phyloP scores from a whole-genome alignment of 257 asterid species.

The Scutellaria minor region DNA sequence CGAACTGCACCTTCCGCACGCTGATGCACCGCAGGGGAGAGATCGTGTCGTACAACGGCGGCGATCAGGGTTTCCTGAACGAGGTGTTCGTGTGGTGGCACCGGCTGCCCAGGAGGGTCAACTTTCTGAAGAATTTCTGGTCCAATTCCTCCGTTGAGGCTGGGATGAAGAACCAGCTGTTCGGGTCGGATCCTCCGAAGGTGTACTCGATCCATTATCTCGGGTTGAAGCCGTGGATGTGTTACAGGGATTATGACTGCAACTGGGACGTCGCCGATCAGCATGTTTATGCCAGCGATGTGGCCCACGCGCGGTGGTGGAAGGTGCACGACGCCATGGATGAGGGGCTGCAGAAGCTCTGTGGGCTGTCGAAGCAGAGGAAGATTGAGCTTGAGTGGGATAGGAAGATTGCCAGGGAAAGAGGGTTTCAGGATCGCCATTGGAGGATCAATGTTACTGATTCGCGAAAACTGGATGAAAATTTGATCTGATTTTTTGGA shows the following conservation, averaged over 20 bases:
- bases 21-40: conserved; percentile 54
- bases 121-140: conserved; percentile 85
- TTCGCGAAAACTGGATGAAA: conserved; percentile 53
- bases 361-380: conserved; percentile 61
- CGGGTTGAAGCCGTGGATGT: conserved; percentile 85
- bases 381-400: conserved; percentile 66
- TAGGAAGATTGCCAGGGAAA: conserved; percentile 56
- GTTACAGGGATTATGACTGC: conserved; percentile 89
- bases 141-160: conserved; percentile 56
- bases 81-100: conserved; percentile 93
- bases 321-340: conserved; percentile 73
- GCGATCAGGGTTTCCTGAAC: conserved; percentile 86
- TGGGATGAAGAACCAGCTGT: conserved; percentile 61
- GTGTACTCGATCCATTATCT: conserved; percentile 72
- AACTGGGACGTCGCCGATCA: conserved; percentile 70
- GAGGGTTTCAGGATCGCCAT: conserved; percentile 56
- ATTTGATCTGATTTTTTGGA: conserved; percentile 31
- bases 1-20: conserved; percentile 74
- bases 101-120: conserved; percentile 72
- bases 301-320: conserved; percentile 83
- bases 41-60: conserved; percentile 88
- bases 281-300: conserved; percentile 72
- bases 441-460: conserved; percentile 78
- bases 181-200: conserved; percentile 75
- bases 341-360: conserved; percentile 49